Evolutionary conservation across 2,329 filamentous ascomycete species (phyloP), one percentile per base, ranked within the genome.

Genomic region (Aspergillus fructus): DNA sequence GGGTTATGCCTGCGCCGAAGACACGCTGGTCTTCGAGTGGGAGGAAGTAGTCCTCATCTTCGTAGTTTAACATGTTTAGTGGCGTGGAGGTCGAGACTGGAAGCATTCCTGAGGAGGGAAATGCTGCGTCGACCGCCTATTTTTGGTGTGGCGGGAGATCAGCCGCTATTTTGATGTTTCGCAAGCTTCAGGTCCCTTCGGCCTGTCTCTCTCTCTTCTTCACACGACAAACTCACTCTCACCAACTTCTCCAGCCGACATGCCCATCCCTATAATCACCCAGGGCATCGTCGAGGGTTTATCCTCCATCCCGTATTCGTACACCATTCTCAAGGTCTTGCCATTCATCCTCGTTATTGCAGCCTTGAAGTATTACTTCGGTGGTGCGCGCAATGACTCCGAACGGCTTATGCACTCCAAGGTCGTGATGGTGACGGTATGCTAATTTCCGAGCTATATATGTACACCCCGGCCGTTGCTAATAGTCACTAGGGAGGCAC

Each of bases 361-460:
- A 58, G 68, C 82, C 55, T 68, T 88, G 62, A 97, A 97, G 80
- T 80, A 81, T 68, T 96, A 89, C 78, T 89, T 88, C 68, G 85
- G 85, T 62, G 96, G 94, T 64, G 84, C 87, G 12, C 78, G 76
- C 64, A 97, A 94, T 74, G 77, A 76, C 42, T 84, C 90, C 24
- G 92, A 96, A 71, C 84, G 91, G 58, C 83, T 89, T 55, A 92
- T 99, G 87, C 92, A 97, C 74, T 92, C 91, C 48, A 96, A 96
- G 71, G 91, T 99, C 49, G 83, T 97, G 45, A 88, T 99, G 81
- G 85, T 99, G 52, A 99, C 94, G 17, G 93, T 88, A 80, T 51
- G 77, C 59, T n/a, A 8, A n/a, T 24, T 15, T 15, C 15, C 49
- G 33, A 46, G 4, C 12, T n/a, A 5, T 30, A 21, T 39, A 13